These are phyloP conservation scores for Begonia peltatifolia DNA, from an alignment of 306 rosid genomes.

Conservation along the genomic window DNA sequence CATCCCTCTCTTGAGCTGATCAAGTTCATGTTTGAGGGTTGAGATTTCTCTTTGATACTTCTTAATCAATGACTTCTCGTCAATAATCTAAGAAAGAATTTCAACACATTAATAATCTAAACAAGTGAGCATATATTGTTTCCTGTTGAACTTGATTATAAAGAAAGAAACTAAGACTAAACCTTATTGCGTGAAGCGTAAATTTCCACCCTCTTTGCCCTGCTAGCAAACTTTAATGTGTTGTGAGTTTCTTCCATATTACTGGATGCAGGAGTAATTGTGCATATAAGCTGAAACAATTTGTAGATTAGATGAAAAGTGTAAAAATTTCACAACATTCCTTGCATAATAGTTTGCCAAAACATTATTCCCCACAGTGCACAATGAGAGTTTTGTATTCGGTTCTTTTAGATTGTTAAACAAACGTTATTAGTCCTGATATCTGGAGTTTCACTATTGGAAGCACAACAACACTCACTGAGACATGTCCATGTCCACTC, in stretches of 20 bases:
- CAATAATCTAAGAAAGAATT: conserved; percentile 62
- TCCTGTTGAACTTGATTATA: conserved; percentile 7
- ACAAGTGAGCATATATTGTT: not conserved
- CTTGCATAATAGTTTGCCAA: too few relatives aligned
- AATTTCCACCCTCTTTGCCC: conserved; percentile 98
- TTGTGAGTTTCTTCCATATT: conserved; percentile 99
- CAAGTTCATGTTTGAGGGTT: conserved; percentile 80
- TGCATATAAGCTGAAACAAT: conserved; percentile 84
- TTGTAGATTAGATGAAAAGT: too few relatives aligned
- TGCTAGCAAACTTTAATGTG: conserved; percentile 96
- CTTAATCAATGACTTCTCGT: conserved; percentile 92
- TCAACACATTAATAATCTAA: conserved; percentile 11
- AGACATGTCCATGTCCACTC: conserved; percentile 94
- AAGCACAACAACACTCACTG: conserved; percentile 36
- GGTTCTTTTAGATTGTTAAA: too few relatives aligned
- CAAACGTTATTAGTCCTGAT: too few relatives aligned
- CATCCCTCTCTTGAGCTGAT: conserved; percentile 81
- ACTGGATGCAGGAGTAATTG: conserved; percentile 97
- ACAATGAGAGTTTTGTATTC: too few relatives aligned
- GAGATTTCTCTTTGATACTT: conserved; percentile 97
- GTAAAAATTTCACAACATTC: too few relatives aligned
- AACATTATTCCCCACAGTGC: too few relatives aligned
- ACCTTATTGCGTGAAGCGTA: conserved; percentile 97
- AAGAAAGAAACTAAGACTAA: not conserved
- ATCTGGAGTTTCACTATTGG: too few relatives aligned